A percentile compares a stretch with the other conserved stretches of the same genome.
Evolutionary conservation across 805 yeast species (phyloP).

Genomic region (Kuraishia hungarica): DNA sequence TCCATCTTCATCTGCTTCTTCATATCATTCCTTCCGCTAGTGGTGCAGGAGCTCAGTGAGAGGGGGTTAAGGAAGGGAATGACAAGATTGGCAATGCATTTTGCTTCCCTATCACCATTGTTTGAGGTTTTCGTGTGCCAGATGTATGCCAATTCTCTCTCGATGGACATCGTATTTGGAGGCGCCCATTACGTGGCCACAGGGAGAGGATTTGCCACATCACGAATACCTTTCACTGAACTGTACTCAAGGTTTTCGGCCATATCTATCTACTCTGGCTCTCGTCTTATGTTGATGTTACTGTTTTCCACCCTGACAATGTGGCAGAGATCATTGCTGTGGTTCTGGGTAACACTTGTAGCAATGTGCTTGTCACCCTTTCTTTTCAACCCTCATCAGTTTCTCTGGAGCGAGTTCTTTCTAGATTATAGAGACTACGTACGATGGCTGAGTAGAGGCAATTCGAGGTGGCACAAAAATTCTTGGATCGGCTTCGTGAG

Average conservation of each 20-base stretch:
- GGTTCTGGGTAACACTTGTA: conserved; percentile 45
- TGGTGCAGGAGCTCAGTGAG: conserved; percentile 82
- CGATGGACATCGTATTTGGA: conserved; percentile 75
- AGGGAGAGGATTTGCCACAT: conserved; percentile 90
- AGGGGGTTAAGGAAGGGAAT: conserved; percentile 74
- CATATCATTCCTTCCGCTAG: conserved; percentile 81
- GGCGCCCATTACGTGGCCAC: conserved; percentile 90
- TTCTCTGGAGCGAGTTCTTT: conserved; percentile 36
- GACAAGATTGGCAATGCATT: conserved; percentile 63
- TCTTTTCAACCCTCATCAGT: conserved; percentile 46
- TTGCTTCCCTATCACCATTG: conserved; percentile 76
- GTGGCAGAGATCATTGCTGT: conserved; percentile 68
- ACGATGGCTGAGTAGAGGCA: conserved; percentile 80
- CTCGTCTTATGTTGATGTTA: conserved; percentile 58
- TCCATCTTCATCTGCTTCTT: conserved; percentile 91
- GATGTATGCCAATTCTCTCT: conserved; percentile 73
- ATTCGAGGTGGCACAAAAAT: conserved; percentile 50
- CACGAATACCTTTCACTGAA: conserved; percentile 62
- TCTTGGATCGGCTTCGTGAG: conserved; percentile 81
- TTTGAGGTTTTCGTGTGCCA: conserved; percentile 96
- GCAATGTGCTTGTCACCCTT: conserved; percentile 41
- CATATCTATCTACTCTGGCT: conserved; percentile 72
- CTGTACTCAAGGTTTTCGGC: conserved; percentile 72
- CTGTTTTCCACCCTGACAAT: conserved; percentile 71
- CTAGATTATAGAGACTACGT: conserved; percentile 39